Evolutionary conservation across 768 basidiomycete species (phyloP), one percentile per base, ranked within the genome.

Genomic region (Lyophyllum semitale): DNA sequence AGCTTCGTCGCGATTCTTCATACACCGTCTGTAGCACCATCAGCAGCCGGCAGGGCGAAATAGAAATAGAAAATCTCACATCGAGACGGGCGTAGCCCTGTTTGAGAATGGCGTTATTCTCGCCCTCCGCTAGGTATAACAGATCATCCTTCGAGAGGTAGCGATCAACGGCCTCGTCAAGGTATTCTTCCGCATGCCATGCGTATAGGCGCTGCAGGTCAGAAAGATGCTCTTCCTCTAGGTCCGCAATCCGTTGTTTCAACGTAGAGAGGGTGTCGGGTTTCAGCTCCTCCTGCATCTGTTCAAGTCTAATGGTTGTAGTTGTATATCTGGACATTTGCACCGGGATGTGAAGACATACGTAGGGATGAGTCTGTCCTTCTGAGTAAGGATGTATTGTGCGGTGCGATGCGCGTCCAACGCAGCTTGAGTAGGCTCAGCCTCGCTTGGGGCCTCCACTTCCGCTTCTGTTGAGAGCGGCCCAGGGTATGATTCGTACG

Each of bases 191-290:
- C 8, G 71, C 68, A 13, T 76, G 72, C 32, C 67, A 59, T 9
- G 62, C 59, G 49, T 77, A 77, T 11, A 79, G 55, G n/a, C 66
- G 62, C 26, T 74, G 63, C 7, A 80, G 63, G 55, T 80, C 76
- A 25, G 66, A 61, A 6, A 59, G 7, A 55, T 77, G 71, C 11
- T 75, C 66, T 30, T 65, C 43, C 29, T 66, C 51, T 4, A 74
- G 46, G 12, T 66, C 60, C 27, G 58, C 54, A 27, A 78, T 65
- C 4, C 66, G 67, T 52, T 63, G 45, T 22, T 68, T 68, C 18
- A 73, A n/a, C 13, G 43, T 52, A 17, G 63, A 61, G 15, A 58
- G 18, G 25, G 70, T 69, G 3, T 73, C 72, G 32, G 64, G 59
- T 51, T 66, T 57, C 25, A 70, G 41, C 30, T 71, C 71, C 30